Conservation (phyloP, 2,329 filamentous ascomycete species). For the Ascocoryne sarcoides region DNA sequence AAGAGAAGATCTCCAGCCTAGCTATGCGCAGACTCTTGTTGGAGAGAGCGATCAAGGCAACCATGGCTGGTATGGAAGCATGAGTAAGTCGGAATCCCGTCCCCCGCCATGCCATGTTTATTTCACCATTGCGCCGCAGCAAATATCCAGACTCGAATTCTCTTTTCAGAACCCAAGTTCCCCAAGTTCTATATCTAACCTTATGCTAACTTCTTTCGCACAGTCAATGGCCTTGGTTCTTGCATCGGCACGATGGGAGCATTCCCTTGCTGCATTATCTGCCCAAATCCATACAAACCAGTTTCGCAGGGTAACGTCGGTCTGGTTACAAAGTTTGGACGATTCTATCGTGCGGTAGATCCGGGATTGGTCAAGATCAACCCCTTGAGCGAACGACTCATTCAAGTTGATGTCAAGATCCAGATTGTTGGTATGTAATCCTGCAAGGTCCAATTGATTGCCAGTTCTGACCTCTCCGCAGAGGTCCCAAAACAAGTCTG, state of each 20-base stretch:
- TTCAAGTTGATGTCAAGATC: conserved; percentile 97
- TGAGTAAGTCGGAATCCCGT: conserved; percentile 51
- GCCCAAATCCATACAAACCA: conserved; percentile 91
- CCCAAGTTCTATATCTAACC: no score
- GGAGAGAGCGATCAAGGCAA: conserved; percentile 56
- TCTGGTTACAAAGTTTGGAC: conserved; percentile 89
- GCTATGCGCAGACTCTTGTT: conserved; percentile 55
- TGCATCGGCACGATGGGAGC: conserved; percentile 73
- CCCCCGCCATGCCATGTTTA: neutral
- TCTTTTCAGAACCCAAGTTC: no score
- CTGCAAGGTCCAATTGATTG: neutral
- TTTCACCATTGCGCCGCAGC: no score
- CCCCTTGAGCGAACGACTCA: conserved; percentile 80
- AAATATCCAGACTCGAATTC: no score
- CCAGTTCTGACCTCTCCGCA: conserved; percentile 16
- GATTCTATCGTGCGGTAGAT: conserved; percentile 91
- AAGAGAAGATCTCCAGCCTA: conserved; percentile 71
- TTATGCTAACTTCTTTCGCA: conserved; percentile 5
- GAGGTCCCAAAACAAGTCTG: conserved; percentile 94
- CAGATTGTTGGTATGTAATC: conserved; percentile 65
- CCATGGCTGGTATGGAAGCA: conserved; percentile 80
- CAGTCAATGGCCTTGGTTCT: conserved; percentile 65
- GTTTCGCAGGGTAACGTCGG: conserved; percentile 92
- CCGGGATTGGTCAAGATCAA: conserved; percentile 97
- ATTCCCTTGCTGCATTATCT: conserved; percentile 82